phyloP scores from a whole-genome alignment of 441 rosid species.

The Adansonia madagascariensis region DNA sequence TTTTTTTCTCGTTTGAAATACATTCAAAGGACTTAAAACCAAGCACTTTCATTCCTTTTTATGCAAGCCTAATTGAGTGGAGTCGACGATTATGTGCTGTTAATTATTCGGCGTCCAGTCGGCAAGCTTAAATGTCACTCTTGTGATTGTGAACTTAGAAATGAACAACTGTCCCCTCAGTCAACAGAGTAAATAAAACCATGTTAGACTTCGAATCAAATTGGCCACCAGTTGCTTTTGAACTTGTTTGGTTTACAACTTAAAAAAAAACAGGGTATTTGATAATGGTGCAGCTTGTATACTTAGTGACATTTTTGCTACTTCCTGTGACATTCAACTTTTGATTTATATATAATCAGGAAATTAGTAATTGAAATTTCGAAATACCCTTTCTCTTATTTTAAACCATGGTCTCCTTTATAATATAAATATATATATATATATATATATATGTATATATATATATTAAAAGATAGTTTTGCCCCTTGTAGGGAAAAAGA shows the following conservation, averaged over 20 bases:
- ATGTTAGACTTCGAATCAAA: background rate
- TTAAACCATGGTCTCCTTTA: too few relatives aligned
- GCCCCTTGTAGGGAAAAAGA: background rate
- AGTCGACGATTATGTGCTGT: constrained; percentile 23
- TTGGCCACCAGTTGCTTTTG: background rate
- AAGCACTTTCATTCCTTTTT: background rate
- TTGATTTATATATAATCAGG: too few relatives aligned
- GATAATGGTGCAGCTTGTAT: too few relatives aligned
- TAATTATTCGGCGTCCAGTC: background rate
- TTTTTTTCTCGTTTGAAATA: too few relatives aligned
- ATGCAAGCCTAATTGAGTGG: background rate
- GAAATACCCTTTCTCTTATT: too few relatives aligned
- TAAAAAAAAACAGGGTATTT: too few relatives aligned
- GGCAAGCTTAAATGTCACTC: constrained; percentile 15
- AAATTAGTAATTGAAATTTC: too few relatives aligned
- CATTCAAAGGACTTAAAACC: too few relatives aligned
- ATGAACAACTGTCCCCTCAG: background rate
- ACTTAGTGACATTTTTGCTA: background rate
- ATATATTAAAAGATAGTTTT: too few relatives aligned
- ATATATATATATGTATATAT: too few relatives aligned
- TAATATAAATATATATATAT: too few relatives aligned
- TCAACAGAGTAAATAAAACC: background rate
- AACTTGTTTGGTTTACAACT: background rate
- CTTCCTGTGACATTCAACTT: background rate
- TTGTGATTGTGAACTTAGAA: background rate